phyloP scores from a whole-genome alignment of 441 rosid genomes.

The Mallotus repandus region DNA sequence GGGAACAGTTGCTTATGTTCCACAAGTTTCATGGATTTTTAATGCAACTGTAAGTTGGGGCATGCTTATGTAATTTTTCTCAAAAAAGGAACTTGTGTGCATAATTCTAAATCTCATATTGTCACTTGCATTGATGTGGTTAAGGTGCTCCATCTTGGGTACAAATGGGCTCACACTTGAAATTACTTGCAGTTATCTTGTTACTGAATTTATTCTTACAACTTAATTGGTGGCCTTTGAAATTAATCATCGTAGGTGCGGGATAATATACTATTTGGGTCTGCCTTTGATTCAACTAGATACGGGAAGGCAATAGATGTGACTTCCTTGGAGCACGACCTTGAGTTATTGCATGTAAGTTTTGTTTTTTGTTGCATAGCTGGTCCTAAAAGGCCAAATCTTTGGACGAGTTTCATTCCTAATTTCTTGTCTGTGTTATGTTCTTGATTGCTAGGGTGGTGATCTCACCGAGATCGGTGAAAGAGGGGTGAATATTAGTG shows the following conservation, averaged over 20 bases:
- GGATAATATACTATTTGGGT: conserved; percentile 86
- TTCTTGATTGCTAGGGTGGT: conserved; percentile 73
- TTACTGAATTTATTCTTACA: conserved; percentile 16
- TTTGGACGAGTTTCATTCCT: conserved; percentile 9
- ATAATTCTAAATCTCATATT: neutral
- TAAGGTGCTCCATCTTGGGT: conserved; percentile 22
- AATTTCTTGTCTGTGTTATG: conserved; percentile 22
- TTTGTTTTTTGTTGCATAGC: conserved; percentile 7
- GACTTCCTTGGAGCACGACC: conserved; percentile 84
- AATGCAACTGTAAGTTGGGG: conserved; percentile 79
- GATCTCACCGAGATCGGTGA: conserved; percentile 97
- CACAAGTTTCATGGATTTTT: conserved; percentile 99
- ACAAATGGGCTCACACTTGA: neutral
- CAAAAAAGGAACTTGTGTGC: neutral
- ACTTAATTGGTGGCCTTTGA: conserved; percentile 13
- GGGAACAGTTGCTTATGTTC: conserved; percentile 94
- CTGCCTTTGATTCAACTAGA: conserved; percentile 50
- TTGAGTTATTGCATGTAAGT: conserved; percentile 58
- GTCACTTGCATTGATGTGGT: conserved; percentile 7
- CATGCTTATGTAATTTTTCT: conserved; percentile 12
- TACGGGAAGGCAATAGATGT: conserved; percentile 76
- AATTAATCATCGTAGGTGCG: conserved; percentile 59
- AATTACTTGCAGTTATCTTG: conserved; percentile 3
- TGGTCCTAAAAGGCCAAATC: conserved; percentile 15
- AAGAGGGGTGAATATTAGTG: conserved; percentile 98